phyloP scores from a whole-genome alignment of 768 basidiomycete genomes.

The Trametes punicea region DNA sequence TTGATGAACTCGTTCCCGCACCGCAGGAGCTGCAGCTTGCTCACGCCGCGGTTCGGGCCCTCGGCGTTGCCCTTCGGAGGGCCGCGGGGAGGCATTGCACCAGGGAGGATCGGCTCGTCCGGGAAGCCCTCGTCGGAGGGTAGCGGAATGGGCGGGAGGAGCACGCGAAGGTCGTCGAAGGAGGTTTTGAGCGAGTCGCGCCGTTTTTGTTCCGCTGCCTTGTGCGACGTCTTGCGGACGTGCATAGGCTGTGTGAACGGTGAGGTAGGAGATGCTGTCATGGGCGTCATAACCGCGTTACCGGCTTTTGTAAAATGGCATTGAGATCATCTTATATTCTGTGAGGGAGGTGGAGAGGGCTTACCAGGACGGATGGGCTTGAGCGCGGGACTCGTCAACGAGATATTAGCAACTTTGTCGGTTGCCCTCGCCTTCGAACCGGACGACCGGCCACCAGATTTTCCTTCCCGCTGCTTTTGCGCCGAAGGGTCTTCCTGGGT shows the following conservation, averaged over 20 bases:
- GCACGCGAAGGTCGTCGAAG: slow-evolving; percentile 76
- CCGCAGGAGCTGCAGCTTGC: slow-evolving; percentile 87
- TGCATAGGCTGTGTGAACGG: slow-evolving; percentile 34
- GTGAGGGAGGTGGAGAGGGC: slow-evolving; percentile 20
- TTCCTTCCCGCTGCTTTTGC: slow-evolving; percentile 18
- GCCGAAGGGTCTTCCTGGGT: slow-evolving; percentile 30
- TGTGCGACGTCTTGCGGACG: slow-evolving; percentile 80
- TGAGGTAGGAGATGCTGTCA: slow-evolving; percentile 22
- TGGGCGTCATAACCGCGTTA: slow-evolving; percentile 28
- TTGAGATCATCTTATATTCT: background rate
- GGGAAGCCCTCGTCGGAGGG: slow-evolving; percentile 70
- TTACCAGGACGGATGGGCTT: slow-evolving; percentile 74
- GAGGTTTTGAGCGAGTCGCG: slow-evolving; percentile 95
- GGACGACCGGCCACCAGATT: slow-evolving; percentile 31
- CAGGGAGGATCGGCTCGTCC: slow-evolving; percentile 77
- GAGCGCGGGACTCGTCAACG: slow-evolving; percentile 49
- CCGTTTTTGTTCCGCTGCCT: slow-evolving; percentile 95
- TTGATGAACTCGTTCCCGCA: slow-evolving; percentile 90
- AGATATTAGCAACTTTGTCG: slow-evolving; percentile 25
- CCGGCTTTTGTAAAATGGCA: slow-evolving; percentile 32
- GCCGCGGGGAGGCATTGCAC: slow-evolving; percentile 85
- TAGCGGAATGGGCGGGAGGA: slow-evolving; percentile 87
- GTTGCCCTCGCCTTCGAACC: slow-evolving; percentile 26
- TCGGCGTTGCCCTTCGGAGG: slow-evolving; percentile 82
- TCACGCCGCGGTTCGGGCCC: slow-evolving; percentile 93